Evolutionary conservation across 441 rosid genomes (phyloP), one percentile per base, ranked within the genome.

Genomic region (Mallotus repandus): DNA sequence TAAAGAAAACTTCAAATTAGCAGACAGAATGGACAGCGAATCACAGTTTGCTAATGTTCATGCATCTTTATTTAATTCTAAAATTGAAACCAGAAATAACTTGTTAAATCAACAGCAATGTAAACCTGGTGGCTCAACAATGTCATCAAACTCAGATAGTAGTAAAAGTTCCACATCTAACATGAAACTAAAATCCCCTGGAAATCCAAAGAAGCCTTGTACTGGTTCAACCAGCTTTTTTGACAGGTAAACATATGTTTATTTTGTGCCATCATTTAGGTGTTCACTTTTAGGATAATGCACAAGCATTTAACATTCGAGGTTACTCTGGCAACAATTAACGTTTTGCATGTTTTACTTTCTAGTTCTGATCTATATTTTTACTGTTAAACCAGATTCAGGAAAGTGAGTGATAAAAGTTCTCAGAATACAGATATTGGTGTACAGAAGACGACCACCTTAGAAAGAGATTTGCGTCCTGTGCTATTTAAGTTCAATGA

Each of bases 401-500:
- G 83, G 82, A 91, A 88, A 83, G 77, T 70, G 63, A 79, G 76
- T 55, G 76, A 82, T 71, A 82, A 81, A 75, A 88, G 81, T 84
- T 85, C 85, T 75, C 80, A 73, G 77, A 74, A 79, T 77, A 68
- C 83, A 60, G 86, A 85, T 69, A 77, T 68, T 71, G 81, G 78
- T 52, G 83, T 48, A 54, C 84, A 73, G 73, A 85, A 83, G 79
- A 69, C 76, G 66, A 78, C 83, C 67, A 83, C 90, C 12, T 81
- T 75, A 13, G 85, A 83, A 77, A 90, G 93, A 87, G 91, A 91
- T 75, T 83, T 81, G 32, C 89, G 85, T 7, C 99, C 98, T 71
- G 76, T 93, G 77, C 86, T 96, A 70, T 96, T 93, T 82, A 91
- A 90, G 86, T 96, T 80, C 72, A 96, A 96, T 69, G 99, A 96